A percentile compares a stretch with the other conserved stretches of the same genome.
These are phyloP conservation scores for Chlamydomonas schloesseri DNA, from an alignment of 139 green algal species.

Conservation along the genomic window DNA sequence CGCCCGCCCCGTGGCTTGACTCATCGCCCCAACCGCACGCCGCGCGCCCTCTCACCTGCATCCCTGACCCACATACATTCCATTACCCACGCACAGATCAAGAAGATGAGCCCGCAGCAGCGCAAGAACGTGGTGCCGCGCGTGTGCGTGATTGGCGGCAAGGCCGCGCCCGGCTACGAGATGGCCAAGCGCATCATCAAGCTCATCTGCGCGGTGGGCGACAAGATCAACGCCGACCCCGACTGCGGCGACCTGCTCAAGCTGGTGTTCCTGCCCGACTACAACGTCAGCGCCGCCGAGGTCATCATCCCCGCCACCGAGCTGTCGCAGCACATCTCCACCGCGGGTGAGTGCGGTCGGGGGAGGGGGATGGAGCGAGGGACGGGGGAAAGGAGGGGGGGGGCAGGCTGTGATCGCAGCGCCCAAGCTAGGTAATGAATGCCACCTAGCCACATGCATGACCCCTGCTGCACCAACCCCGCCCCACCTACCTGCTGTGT, in stretches of 20 bases:
- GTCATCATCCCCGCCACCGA: constrained; percentile 76
- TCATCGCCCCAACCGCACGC: too few relatives aligned
- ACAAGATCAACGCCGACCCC: constrained; percentile 94
- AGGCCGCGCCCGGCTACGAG: constrained; percentile 95
- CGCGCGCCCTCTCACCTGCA: too few relatives aligned
- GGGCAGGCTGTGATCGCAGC: background rate
- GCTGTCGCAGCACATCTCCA: constrained; percentile 88
- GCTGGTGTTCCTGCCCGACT: constrained; percentile 97
- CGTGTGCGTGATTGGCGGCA: constrained; percentile 90
- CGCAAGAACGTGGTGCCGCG: constrained; percentile 76
- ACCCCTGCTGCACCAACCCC: too few relatives aligned
- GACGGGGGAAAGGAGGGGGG: background rate
- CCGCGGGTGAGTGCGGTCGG: constrained; percentile 46
- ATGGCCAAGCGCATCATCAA: constrained; percentile 99
- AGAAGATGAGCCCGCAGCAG: constrained; percentile 82
- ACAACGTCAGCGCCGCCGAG: constrained; percentile 87
- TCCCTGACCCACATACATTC: background rate
- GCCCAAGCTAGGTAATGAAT: too few relatives aligned
- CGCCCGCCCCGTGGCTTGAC: too few relatives aligned
- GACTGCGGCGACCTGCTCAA: constrained; percentile 95
- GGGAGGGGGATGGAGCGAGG: too few relatives aligned
- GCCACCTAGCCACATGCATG: too few relatives aligned
- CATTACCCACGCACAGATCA: constrained; percentile 63
- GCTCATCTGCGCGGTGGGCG: constrained; percentile 80
- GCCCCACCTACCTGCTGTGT: too few relatives aligned